Conservation (phyloP, 2,329 filamentous ascomycete species). For the Cladosporium sp. region DNA sequence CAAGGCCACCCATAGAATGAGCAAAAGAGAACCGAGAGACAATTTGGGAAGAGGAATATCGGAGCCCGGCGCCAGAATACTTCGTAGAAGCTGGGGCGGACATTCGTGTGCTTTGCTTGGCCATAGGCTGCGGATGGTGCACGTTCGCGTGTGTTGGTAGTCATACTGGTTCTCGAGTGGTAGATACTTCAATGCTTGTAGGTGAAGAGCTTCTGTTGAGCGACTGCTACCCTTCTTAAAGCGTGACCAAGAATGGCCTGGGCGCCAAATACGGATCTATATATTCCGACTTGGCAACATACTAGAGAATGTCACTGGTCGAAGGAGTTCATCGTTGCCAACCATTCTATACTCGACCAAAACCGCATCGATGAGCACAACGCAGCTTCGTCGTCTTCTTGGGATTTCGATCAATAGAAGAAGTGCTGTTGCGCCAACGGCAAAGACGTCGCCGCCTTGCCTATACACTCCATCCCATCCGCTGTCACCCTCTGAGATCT, state of each 20-base stretch:
- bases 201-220: no score
- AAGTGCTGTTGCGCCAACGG: constrained; percentile 76
- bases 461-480: constrained; percentile 70
- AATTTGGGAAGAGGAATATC: not conserved
- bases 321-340: not conserved
- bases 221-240: no score
- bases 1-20: not conserved
- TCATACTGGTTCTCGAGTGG: not conserved
- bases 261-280: not conserved
- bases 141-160: not conserved
- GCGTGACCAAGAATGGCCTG: not conserved
- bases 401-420: constrained; percentile 59
- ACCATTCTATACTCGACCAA: no score
- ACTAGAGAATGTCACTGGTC: not conserved
- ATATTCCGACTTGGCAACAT: not conserved
- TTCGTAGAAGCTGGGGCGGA: not conserved
- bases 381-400: not conserved
- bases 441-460: constrained; percentile 69
- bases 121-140: not conserved
- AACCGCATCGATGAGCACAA: not conserved
- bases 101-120: not conserved
- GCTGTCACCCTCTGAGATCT: constrained; percentile 65
- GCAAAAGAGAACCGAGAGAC: not conserved
- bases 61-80: constrained; percentile 1
- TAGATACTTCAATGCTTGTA: no score